phyloP scores from a whole-genome alignment of 208 protist genomes.

The Phytomonas serpens region DNA sequence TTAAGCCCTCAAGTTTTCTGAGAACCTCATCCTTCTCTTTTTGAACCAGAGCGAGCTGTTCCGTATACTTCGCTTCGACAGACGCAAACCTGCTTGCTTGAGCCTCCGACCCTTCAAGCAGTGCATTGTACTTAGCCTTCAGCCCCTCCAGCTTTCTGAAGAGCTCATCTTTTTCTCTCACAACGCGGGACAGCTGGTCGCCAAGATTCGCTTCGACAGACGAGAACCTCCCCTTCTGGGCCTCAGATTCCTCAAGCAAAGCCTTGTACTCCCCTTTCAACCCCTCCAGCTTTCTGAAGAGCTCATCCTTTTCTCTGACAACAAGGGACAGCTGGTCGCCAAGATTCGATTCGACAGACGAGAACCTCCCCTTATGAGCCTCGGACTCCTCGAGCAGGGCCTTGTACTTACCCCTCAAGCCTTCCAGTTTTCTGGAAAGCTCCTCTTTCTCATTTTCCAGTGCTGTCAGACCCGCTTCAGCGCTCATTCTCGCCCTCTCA shows the following conservation, averaged over 20 bases:
- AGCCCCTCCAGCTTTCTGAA: neutral
- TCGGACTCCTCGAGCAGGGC: conserved; percentile 1
- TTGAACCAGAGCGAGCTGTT: neutral
- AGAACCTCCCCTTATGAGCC: neutral
- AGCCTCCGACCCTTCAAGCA: neutral
- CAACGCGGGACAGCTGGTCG: neutral
- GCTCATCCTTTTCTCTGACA: neutral
- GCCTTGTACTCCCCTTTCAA: neutral
- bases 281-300: neutral
- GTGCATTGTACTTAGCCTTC: neutral
- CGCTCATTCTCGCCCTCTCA: neutral
- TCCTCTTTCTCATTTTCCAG: conserved; percentile 14
- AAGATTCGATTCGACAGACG: neutral
- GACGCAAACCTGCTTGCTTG: neutral
- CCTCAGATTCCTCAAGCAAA: conserved; percentile 1
- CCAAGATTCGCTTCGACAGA: neutral
- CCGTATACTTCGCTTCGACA: neutral
- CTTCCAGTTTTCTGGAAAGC: neutral
- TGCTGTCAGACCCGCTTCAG: neutral
- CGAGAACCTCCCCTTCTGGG: neutral
- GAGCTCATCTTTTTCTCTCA: neutral
- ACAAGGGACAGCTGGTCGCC: neutral
- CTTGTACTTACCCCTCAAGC: neutral
- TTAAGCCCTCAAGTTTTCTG: conserved; percentile 7
- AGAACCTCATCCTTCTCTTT: conserved; percentile 14